Evolutionary conservation across 2,329 filamentous ascomycete genomes (phyloP).

Genomic region (Remersonia thermophila): DNA sequence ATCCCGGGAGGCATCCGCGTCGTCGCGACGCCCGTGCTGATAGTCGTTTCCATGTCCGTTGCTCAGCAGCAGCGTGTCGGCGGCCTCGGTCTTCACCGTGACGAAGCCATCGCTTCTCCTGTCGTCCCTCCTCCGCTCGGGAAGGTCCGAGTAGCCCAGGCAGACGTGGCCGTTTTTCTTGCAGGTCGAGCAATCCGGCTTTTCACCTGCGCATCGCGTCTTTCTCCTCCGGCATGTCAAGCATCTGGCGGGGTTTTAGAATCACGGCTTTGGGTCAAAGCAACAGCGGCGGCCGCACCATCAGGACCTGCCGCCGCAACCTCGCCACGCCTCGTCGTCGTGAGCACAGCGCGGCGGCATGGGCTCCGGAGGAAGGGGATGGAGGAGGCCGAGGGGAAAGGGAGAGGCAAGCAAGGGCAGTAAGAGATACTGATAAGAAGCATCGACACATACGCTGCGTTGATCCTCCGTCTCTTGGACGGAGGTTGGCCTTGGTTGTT

Average conservation of each 20-base stretch:
- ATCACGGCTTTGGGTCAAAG: background rate
- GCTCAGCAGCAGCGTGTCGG: constrained; percentile 17
- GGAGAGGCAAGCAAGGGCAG: constrained; percentile 6
- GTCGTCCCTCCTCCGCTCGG: constrained; percentile 32
- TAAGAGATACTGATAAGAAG: no score
- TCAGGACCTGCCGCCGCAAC: no score
- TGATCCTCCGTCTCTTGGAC: constrained; percentile 66
- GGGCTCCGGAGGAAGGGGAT: background rate
- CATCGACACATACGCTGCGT: constrained; percentile 67
- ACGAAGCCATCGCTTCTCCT: constrained; percentile 6
- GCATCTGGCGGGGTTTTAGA: constrained; percentile 35
- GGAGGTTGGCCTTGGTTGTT: constrained; percentile 72
- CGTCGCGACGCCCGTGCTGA: constrained; percentile 18
- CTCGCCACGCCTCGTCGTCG: no score
- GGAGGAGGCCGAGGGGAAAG: background rate
- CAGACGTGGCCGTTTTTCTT: constrained; percentile 58
- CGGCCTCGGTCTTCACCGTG: constrained; percentile 13
- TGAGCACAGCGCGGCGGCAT: background rate
- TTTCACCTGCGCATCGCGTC: constrained; percentile 62
- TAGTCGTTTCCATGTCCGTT: constrained; percentile 22
- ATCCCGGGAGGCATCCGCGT: constrained; percentile 22
- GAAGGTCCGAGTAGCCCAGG: constrained; percentile 49
- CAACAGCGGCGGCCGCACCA: no score
- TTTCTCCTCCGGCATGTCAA: constrained; percentile 65
- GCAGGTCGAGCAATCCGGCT: constrained; percentile 60